Evolutionary conservation across 2,329 filamentous ascomycete species (phyloP), one percentile per base, ranked within the genome.

Genomic region (Helotiales sp.): DNA sequence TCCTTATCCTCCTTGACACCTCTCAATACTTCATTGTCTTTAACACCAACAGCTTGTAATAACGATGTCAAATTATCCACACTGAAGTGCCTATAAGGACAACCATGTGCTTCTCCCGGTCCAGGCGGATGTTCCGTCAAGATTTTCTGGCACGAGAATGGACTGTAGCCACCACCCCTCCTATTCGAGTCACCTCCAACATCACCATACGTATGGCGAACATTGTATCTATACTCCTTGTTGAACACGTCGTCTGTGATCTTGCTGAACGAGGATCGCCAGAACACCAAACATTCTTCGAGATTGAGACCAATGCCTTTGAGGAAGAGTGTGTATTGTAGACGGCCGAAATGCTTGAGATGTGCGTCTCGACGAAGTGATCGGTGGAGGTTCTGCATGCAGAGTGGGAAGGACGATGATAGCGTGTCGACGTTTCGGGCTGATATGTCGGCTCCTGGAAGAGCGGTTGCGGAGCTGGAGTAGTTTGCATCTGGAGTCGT

Each of bases 181-280:
- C 95, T 87, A 77, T 97, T 97, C 22, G 89, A 85, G 79, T 98
- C 95, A 66, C 95, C 95, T 63, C 96, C 96, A 0, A 98, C 96
- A 75, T 98, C 95, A 72, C 96, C 96, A 78, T 98, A 99, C 0
- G 85, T 80, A 84, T 99, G 95, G n/a, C 94, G 91, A 66, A 98
- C 88, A 78, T 99, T 98, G 85, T 99, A 99, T 52, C 92, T 87
- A 81, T 99, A 98, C 77, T 97, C 93, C 77, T 97, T 98, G 80
- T 96, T 96, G 85, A 98, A 99, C 40, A 90, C 90, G 75, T 98
- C 95, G 75, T 98, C 96, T 0, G 92, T 94, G 71, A 96, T 88
- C 72, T 93, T 91, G 77, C 89, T 89, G 86, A 99, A 98, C 30
- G 86, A 84, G 69, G 88, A 86, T 11, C 96, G 90, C 96, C 96